A percentile compares a stretch with the other conserved stretches of the same genome.
These are phyloP conservation scores for Anethum foeniculum DNA, from an alignment of 140 eudicot genomes.

Conservation along the genomic window DNA sequence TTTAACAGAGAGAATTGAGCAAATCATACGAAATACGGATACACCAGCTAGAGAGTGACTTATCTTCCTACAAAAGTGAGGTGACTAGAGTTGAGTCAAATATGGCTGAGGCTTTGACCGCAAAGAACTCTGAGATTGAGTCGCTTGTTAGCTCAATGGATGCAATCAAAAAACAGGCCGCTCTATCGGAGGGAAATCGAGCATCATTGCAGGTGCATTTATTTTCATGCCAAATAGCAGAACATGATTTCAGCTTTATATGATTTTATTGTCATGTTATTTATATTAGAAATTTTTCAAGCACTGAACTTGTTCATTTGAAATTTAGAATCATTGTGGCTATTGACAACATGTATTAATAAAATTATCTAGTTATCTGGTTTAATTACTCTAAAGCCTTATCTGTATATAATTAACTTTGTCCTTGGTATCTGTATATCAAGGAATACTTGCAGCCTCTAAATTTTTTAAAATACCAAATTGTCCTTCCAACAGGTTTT, in stretches of 20 bases:
- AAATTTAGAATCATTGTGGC: neutral
- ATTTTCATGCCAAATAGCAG: neutral
- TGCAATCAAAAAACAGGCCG: constrained; percentile 79
- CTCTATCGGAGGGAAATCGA: constrained; percentile 89
- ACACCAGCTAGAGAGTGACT: constrained; percentile 76
- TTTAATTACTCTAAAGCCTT: neutral
- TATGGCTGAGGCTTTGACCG: constrained; percentile 88
- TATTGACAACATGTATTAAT: neutral
- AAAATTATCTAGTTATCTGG: neutral
- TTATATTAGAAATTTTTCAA: neutral
- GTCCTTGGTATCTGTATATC: no score
- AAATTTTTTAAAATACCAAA: neutral
- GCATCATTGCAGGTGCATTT: constrained; percentile 69
- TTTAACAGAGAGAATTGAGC: constrained; percentile 81
- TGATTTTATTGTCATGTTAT: neutral
- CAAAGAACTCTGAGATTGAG: constrained; percentile 95
- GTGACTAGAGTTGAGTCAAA: constrained; percentile 69
- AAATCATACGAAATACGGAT: constrained; percentile 78
- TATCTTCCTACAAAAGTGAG: constrained; percentile 67
- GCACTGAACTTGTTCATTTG: neutral
- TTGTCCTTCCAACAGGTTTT: neutral
- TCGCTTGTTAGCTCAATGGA: constrained; percentile 81
- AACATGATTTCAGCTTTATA: neutral
- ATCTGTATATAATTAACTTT: no score
- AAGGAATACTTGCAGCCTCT: neutral